A percentile compares a stretch with the other conserved stretches of the same genome.
Conservation (phyloP, 768 basidiomycete genomes). For the Lentinula sp. region DNA sequence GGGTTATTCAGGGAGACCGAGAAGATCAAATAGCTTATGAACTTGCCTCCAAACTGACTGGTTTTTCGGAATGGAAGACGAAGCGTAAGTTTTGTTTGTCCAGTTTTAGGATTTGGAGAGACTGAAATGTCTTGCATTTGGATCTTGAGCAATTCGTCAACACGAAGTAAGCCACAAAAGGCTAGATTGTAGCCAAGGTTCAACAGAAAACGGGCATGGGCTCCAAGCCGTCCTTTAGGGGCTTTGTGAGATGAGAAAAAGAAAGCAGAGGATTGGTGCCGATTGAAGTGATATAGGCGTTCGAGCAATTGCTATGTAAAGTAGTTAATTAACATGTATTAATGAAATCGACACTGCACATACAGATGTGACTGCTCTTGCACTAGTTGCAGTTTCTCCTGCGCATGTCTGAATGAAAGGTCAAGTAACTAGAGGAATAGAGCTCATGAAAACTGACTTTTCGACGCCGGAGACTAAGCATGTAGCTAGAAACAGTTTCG, state of each 20-base stretch:
- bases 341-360: background rate
- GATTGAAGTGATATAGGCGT: constrained; percentile 10
- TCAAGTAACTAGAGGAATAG: background rate
- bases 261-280: background rate
- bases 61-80: background rate
- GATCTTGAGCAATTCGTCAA: constrained; percentile 14
- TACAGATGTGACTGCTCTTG: constrained; percentile 13
- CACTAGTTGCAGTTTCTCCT: constrained; percentile 12
- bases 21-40: too few relatives aligned
- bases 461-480: constrained; percentile 10
- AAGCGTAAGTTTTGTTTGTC: constrained; percentile 3
- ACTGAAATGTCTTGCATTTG: constrained; percentile 8
- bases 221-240: background rate
- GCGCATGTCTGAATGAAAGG: constrained; percentile 6
- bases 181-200: constrained; percentile 3
- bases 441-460: background rate
- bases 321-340: too few relatives aligned
- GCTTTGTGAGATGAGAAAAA: background rate
- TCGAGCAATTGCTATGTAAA: constrained; percentile 7
- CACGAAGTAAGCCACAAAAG: constrained; percentile 13
- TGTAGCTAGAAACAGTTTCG: constrained; percentile 11
- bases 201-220: background rate
- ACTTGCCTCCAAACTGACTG: too few relatives aligned
- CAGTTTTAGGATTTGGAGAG: background rate
- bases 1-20: too few relatives aligned